A percentile compares a stretch with the other conserved stretches of the same genome.
phyloP scores from a whole-genome alignment of 768 basidiomycete species.

The Russula olivacea region DNA sequence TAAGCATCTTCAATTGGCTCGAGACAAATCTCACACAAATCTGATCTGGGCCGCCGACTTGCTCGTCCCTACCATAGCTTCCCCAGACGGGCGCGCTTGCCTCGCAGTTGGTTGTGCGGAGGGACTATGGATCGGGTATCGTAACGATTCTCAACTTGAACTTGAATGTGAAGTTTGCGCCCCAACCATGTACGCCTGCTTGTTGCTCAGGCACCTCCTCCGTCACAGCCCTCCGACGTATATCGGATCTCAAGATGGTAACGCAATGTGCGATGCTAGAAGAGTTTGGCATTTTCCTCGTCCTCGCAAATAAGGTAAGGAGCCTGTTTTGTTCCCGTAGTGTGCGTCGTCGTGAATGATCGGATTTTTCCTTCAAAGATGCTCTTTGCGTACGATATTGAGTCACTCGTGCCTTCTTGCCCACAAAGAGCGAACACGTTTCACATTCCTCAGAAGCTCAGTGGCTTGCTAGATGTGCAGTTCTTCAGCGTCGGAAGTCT shows the following conservation, averaged over 20 bases:
- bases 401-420: conserved; percentile 88
- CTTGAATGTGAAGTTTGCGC: conserved; percentile 44
- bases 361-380: conserved; percentile 40
- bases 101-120: conserved; percentile 93
- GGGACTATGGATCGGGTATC: conserved; percentile 95
- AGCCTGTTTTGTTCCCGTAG: not conserved
- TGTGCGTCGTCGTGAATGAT: not conserved
- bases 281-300: conserved; percentile 93
- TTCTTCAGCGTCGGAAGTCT: conserved; percentile 93
- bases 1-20: conserved; percentile 30
- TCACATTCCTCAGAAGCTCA: conserved; percentile 84
- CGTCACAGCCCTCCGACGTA: conserved; percentile 75
- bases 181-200: no score
- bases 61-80: conserved; percentile 41
- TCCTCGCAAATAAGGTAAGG: conserved; percentile 81
- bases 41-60: not conserved
- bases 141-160: conserved; percentile 59
- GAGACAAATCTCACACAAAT: not conserved
- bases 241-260: conserved; percentile 87
- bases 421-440: conserved; percentile 58
- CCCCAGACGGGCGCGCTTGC: conserved; percentile 74
- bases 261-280: conserved; percentile 95
- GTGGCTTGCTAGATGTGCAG: conserved; percentile 84
- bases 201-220: not conserved
- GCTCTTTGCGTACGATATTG: conserved; percentile 90